These are phyloP conservation scores for Colletotrichum sp. DNA, from an alignment of 2,329 filamentous ascomycete genomes.

Conservation along the genomic window DNA sequence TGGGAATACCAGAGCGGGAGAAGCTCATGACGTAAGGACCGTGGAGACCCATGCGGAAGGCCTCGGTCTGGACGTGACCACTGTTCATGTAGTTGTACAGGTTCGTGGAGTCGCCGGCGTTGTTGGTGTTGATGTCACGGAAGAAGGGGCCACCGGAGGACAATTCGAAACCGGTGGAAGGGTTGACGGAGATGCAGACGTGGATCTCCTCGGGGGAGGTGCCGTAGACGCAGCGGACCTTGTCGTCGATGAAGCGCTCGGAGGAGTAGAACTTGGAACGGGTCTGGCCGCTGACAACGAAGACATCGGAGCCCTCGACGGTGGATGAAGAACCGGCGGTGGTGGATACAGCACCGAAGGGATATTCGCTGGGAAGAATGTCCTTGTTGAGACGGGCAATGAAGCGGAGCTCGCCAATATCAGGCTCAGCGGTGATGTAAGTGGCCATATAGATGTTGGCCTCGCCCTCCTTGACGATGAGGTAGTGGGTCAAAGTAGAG, in stretches of 20 bases:
- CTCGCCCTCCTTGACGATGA: constrained; percentile 65
- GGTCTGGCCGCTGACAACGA: constrained; percentile 64
- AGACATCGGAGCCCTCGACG: constrained; percentile 66
- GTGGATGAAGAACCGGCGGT: constrained; percentile 54
- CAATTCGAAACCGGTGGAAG: constrained; percentile 53
- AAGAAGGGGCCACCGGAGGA: constrained; percentile 72
- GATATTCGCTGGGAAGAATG: constrained; percentile 55
- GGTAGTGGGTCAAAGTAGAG: constrained; percentile 67
- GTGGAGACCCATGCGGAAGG: constrained; percentile 66
- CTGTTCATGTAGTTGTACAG: constrained; percentile 76
- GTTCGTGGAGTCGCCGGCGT: constrained; percentile 59
- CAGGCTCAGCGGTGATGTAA: constrained; percentile 61
- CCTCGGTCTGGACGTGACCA: constrained; percentile 66
- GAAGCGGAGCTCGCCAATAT: constrained; percentile 66
- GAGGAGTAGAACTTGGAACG: constrained; percentile 75
- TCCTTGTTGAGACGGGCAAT: constrained; percentile 63
- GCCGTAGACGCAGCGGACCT: constrained; percentile 65
- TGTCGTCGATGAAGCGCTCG: constrained; percentile 72
- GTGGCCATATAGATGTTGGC: constrained; percentile 66
- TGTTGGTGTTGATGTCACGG: constrained; percentile 70
- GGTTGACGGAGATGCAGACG: constrained; percentile 63
- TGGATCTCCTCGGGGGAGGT: constrained; percentile 49
- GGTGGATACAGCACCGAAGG: constrained; percentile 59
- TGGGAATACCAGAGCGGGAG: constrained; percentile 61
- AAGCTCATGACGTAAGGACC: constrained; percentile 70